Evolutionary conservation across 192 early-diverging fungal genomes (phyloP), one percentile per base, ranked within the genome.

Genomic region (Paraglomus brasilianum): DNA sequence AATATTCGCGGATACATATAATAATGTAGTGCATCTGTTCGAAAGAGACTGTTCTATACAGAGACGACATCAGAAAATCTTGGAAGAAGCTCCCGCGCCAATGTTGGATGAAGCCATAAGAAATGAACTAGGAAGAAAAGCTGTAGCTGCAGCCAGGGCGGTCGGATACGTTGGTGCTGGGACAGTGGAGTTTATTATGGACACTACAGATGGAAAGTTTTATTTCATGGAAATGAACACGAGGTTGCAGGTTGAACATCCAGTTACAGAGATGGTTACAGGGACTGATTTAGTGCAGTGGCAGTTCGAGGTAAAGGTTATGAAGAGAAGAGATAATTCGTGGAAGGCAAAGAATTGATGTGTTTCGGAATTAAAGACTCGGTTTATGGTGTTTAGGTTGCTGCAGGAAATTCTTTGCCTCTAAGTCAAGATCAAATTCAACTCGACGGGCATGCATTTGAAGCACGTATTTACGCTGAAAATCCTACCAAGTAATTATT

Each of bases 161-260:
- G 95, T 98, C 38, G 85, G 87, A 60, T 98, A 98, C 73, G 91
- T 90, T 24, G 92, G 93, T 56, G 96, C 95, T 15, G 96, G 96
- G 62, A 98, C 96, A 0, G 95, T 98, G 19, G 96, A 98, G 81
- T 98, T 96, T 73, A 95, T 98, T 63, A 85, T 96, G 81, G 95
- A 96, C 81, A 92, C 91, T 63, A 81, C 85, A 50, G 87, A 87
- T 51, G 84, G 91, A 70, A 80, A 92, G 71, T 96, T 95, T 72
- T 96, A 95, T 81, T 98, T 96, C 73, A 94, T 98, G 93, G 94
- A 96, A 81, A 95, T 95, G 94, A 96, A 96, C 80, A 95, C 94
- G 1, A 86, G 94, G 50, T 83, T 97, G 45, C 93, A 92, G 72
- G 95, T 98, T 41, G 96, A 98, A 80, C 96, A 98, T 75, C 95